Percentiles rank a stretch among this genome's conserved stretches.
phyloP scores from a whole-genome alignment of 495 filamentous ascomycete genomes.

The Lineolata rhizophorae region DNA sequence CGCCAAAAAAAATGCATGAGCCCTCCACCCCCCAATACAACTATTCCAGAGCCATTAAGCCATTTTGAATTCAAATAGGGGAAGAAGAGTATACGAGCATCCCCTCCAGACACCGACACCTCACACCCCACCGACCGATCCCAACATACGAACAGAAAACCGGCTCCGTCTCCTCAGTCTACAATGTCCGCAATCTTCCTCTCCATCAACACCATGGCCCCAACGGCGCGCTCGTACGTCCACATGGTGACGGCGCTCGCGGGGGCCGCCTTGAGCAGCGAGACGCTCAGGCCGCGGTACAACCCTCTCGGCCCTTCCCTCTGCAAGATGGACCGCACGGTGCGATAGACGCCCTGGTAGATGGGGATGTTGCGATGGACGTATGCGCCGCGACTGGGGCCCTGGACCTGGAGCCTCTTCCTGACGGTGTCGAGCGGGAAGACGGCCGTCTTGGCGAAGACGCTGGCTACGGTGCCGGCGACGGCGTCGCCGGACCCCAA shows the following conservation, averaged over 20 bases:
- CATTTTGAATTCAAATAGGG: too few species aligned
- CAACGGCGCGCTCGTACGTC: constrained; percentile 93
- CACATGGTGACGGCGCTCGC: constrained; percentile 95
- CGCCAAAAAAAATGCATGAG: too few species aligned
- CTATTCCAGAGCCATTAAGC: too few species aligned
- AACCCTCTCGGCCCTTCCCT: constrained; percentile 60
- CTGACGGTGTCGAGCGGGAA: constrained; percentile 89
- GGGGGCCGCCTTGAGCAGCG: constrained; percentile 82
- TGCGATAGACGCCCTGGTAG: constrained; percentile 43
- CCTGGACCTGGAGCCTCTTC: constrained; percentile 89
- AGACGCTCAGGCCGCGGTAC: constrained; percentile 74
- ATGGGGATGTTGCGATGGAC: constrained; percentile 75
- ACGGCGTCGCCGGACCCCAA: constrained; percentile 52
- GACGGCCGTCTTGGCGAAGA: constrained; percentile 68
- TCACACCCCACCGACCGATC: too few species aligned
- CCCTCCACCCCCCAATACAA: too few species aligned
- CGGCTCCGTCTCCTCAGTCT: too few species aligned
- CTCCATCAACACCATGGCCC: too few species aligned
- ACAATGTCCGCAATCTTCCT: too few species aligned
- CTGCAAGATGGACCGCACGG: constrained; percentile 41
- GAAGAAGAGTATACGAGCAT: too few species aligned
- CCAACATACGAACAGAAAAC: too few species aligned
- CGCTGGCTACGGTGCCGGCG: constrained; percentile 54
- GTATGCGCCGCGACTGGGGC: constrained; percentile 56
- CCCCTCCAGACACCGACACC: too few species aligned